Percentiles rank a stretch among this genome's conserved stretches.
Conservation (phyloP, 495 filamentous ascomycete species). For the Neurospora sp. region DNA sequence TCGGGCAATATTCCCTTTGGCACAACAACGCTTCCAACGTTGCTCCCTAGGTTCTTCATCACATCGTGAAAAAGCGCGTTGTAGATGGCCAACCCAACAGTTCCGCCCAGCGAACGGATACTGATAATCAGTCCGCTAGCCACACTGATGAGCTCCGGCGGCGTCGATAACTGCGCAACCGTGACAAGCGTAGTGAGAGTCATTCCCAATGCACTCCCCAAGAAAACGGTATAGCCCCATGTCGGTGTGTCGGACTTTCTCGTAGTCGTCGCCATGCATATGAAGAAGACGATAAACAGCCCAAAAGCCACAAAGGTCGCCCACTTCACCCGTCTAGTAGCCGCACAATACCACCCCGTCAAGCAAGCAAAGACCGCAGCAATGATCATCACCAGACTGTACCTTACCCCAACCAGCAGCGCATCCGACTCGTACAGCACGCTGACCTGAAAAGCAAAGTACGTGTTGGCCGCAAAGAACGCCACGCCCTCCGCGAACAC, state of each 20-base stretch:
- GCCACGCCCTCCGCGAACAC: slow-evolving; percentile 24
- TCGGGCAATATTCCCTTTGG: slow-evolving; percentile 9
- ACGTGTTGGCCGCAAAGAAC: slow-evolving; percentile 29
- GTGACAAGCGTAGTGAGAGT: slow-evolving; percentile 19
- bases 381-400: slow-evolving; percentile 15
- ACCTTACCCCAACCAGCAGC: slow-evolving; percentile 16
- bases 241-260: slow-evolving; percentile 2
- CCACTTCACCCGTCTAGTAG: slow-evolving; percentile 10
- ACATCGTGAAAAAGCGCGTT: slow-evolving; percentile 13
- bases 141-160: slow-evolving; percentile 23
- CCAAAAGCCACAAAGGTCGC: slow-evolving; percentile 15
- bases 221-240: slow-evolving; percentile 23
- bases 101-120: slow-evolving; percentile 12
- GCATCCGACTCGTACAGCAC: slow-evolving; percentile 21
- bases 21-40: slow-evolving; percentile 14
- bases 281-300: slow-evolving; percentile 17
- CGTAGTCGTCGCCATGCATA: slow-evolving; percentile 19
- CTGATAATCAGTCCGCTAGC: not conserved
- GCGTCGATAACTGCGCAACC: slow-evolving; percentile 23
- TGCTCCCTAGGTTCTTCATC: slow-evolving; percentile 8
- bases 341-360: slow-evolving; percentile 17
- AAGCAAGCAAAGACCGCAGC: slow-evolving; percentile 8
- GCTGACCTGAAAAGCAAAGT: slow-evolving; percentile 25
- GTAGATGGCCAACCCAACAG: slow-evolving; percentile 26
- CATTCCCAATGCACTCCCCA: slow-evolving; percentile 21